Evolutionary conservation across 257 asterid species (phyloP).

Genomic region (Scutellaria galericulata): DNA sequence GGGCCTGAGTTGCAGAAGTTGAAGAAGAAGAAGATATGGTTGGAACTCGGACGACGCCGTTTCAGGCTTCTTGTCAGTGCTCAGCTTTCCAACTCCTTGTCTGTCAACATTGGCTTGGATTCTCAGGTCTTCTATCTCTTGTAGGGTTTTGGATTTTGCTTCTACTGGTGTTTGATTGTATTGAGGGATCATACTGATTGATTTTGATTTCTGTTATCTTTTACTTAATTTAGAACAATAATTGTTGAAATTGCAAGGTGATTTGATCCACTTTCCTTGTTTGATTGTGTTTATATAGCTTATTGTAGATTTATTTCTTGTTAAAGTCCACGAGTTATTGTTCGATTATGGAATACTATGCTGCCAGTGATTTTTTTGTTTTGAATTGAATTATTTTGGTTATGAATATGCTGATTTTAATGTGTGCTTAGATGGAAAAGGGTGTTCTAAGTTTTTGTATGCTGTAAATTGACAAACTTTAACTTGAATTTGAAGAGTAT

Average conservation of each 20-base stretch:
- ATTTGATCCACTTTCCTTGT: slow-evolving; percentile 25
- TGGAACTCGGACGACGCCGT: slow-evolving; percentile 53
- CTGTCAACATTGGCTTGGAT: slow-evolving; percentile 73
- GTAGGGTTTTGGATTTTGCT: slow-evolving; percentile 30
- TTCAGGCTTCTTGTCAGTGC: slow-evolving; percentile 54
- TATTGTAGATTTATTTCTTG: background rate
- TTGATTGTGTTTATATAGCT: background rate
- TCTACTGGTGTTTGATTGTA: slow-evolving; percentile 6
- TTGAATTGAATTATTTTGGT: slow-evolving; percentile 7
- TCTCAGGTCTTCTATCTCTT: slow-evolving; percentile 59
- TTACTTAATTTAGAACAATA: background rate
- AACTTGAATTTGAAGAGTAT: slow-evolving; percentile 49
- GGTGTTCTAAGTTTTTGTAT: background rate
- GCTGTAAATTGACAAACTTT: slow-evolving; percentile 39
- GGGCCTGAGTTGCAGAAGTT: slow-evolving; percentile 44
- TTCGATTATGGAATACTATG: slow-evolving; percentile 3
- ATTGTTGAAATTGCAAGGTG: slow-evolving; percentile 8
- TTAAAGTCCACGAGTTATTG: background rate
- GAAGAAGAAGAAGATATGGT: slow-evolving; percentile 46
- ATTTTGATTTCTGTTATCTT: background rate
- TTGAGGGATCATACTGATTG: slow-evolving; percentile 4
- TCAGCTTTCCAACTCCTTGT: slow-evolving; percentile 68
- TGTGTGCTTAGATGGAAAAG: slow-evolving; percentile 10
- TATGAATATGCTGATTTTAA: slow-evolving; percentile 8
- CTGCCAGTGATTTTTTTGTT: slow-evolving; percentile 4